Percentiles rank a stretch among this genome's conserved stretches.
phyloP scores from a whole-genome alignment of 192 early-diverging fungal species.

The Dispira parvispora region DNA sequence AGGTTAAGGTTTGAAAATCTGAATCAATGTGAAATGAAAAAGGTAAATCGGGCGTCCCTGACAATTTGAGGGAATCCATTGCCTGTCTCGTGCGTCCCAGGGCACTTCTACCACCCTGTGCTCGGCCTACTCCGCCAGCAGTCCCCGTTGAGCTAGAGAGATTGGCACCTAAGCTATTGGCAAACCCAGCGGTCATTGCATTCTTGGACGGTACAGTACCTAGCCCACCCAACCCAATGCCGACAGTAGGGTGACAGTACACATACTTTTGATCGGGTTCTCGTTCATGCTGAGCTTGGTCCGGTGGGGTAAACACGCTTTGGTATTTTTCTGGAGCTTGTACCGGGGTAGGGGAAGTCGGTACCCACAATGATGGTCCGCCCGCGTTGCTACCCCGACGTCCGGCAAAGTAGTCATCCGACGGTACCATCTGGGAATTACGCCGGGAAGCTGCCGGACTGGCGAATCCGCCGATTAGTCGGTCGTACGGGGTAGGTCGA shows the following conservation, averaged over 20 bases:
- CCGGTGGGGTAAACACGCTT: conserved; percentile 9
- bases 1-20: background rate
- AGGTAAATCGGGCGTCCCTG: background rate
- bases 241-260: conserved; percentile 5
- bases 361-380: background rate
- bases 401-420: background rate
- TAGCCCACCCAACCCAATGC: conserved; percentile 2
- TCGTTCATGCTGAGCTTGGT: conserved; percentile 2
- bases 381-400: background rate
- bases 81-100: background rate
- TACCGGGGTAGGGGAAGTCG: too few relatives aligned
- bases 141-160: too few relatives aligned
- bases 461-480: background rate
- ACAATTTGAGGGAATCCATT: background rate
- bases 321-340: conserved; percentile 7
- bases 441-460: background rate
- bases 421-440: background rate
- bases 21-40: conserved; percentile 1
- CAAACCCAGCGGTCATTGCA: background rate
- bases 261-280: conserved; percentile 7
- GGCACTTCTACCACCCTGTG: background rate
- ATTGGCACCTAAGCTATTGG: too few relatives aligned
- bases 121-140: too few relatives aligned
- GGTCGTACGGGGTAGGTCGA: background rate
- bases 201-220: background rate